Conservation (phyloP, 2,329 filamentous ascomycete species). For the Lasiodiplodia gonubiensis region DNA sequence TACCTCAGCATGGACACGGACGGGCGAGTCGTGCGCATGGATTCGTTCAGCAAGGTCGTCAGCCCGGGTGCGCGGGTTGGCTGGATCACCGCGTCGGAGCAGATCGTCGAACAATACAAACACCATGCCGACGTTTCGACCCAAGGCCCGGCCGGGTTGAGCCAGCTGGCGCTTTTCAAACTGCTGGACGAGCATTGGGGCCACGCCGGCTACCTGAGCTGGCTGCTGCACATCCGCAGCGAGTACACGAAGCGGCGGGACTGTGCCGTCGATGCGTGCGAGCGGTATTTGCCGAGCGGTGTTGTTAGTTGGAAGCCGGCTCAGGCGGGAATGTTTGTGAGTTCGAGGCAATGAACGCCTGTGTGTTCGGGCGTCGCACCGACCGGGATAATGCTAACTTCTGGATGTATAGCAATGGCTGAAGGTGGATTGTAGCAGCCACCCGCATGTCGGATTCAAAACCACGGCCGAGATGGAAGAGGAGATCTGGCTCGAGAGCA, state of each 20-base stretch:
- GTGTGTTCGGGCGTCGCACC: too few relatives aligned
- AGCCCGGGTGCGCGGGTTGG: conserved; percentile 80
- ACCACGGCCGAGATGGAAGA: conserved; percentile 74
- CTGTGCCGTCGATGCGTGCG: conserved; percentile 77
- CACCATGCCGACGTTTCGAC: conserved; percentile 82
- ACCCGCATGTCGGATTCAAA: conserved; percentile 62
- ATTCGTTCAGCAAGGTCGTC: conserved; percentile 92
- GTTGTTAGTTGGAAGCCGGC: conserved; percentile 84
- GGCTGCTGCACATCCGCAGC: conserved; percentile 80
- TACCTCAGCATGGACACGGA: conserved; percentile 82
- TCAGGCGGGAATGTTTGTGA: conserved; percentile 91
- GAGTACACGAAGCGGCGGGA: conserved; percentile 84
- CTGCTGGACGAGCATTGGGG: conserved; percentile 94
- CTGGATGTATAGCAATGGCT: conserved; percentile 70
- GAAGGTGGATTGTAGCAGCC: conserved; percentile 68
- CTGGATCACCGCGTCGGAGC: conserved; percentile 87
- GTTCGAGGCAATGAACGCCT: too few relatives aligned
- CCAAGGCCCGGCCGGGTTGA: conserved; percentile 84
- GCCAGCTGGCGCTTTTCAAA: conserved; percentile 84
- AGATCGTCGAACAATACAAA: conserved; percentile 81
- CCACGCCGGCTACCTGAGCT: conserved; percentile 84
- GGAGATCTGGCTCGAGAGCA: conserved; percentile 78
- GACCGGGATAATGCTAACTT: too few relatives aligned
- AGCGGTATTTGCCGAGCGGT: conserved; percentile 73
- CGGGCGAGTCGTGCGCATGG: conserved; percentile 86